Conservation (phyloP, 371 early-diverging fungal species). For the Apophysomyces ossiformis region DNA sequence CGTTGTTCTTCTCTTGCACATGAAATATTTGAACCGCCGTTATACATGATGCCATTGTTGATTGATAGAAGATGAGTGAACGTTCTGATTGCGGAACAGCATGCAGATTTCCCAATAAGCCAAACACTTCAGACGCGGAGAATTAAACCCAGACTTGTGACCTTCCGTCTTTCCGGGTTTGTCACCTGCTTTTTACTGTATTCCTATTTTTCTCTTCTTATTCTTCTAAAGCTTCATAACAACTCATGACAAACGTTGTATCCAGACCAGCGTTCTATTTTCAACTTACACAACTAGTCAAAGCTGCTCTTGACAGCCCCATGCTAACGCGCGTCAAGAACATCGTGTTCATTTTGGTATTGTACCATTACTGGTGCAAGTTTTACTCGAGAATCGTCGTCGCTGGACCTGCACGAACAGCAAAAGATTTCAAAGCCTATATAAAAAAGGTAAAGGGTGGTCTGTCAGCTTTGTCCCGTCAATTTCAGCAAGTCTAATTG, state of each 20-base stretch:
- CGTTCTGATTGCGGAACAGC: no score
- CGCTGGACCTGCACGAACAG: conserved; percentile 59
- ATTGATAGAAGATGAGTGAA: no score
- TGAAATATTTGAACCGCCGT: no score
- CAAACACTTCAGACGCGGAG: no score
- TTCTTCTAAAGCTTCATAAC: conserved; percentile 14
- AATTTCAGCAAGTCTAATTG: background rate
- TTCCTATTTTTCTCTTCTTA: conserved; percentile 14
- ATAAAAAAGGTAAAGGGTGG: conserved; percentile 41
- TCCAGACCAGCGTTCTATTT: conserved; percentile 10
- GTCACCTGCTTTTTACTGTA: conserved; percentile 6
- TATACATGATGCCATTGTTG: no score
- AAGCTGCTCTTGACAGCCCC: conserved; percentile 43
- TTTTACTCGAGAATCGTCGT: conserved; percentile 59
- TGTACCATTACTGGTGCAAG: conserved; percentile 56
- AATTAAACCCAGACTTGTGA: no score
- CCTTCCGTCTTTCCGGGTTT: background rate
- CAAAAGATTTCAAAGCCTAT: conserved; percentile 51
- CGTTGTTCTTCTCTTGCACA: no score
- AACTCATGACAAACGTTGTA: conserved; percentile 29
- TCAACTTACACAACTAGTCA: conserved; percentile 17
- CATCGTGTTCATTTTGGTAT: conserved; percentile 61
- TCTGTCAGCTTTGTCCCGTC: background rate
- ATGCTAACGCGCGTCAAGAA: conserved; percentile 57
- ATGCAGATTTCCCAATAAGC: no score